These are phyloP conservation scores for Saccharomycopsis hybrid DNA, from an alignment of 1,139 yeast species.

Conservation along the genomic window DNA sequence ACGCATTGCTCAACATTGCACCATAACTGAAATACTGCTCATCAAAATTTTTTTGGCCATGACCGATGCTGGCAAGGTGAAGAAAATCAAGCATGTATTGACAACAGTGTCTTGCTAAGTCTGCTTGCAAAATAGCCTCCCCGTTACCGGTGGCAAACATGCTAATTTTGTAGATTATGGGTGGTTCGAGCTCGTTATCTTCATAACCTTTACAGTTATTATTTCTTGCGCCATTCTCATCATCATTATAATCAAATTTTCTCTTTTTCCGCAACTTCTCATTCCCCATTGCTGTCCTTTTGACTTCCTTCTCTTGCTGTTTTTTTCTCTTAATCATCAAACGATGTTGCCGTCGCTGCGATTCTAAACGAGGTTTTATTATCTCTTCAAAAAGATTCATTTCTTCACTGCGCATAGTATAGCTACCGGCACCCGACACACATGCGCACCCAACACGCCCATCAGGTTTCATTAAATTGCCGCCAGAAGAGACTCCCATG, in stretches of 20 bases:
- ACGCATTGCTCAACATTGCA: no score
- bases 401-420: conserved; percentile 9
- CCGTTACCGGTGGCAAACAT: conserved; percentile 18
- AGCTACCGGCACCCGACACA: conserved; percentile 15
- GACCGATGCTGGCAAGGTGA: background rate
- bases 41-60: no score
- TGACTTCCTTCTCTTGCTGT: background rate
- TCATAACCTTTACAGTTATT: background rate
- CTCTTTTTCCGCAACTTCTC: background rate
- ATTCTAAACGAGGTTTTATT: background rate
- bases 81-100: conserved; percentile 2
- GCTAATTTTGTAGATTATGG: conserved; percentile 3
- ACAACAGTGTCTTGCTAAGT: conserved; percentile 14
- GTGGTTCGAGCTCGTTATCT: background rate
- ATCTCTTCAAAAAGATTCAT: background rate
- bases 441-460: conserved; percentile 20
- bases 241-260: background rate
- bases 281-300: no score
- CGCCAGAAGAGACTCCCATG: conserved; percentile 18
- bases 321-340: no score
- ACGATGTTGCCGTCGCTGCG: background rate
- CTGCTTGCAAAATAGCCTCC: conserved; percentile 14
- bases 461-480: conserved; percentile 15
- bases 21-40: no score
- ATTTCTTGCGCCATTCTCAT: background rate